Evolutionary conservation across 805 yeast genomes (phyloP), one percentile per base, ranked within the genome.

Genomic region (Candida manassasensis): DNA sequence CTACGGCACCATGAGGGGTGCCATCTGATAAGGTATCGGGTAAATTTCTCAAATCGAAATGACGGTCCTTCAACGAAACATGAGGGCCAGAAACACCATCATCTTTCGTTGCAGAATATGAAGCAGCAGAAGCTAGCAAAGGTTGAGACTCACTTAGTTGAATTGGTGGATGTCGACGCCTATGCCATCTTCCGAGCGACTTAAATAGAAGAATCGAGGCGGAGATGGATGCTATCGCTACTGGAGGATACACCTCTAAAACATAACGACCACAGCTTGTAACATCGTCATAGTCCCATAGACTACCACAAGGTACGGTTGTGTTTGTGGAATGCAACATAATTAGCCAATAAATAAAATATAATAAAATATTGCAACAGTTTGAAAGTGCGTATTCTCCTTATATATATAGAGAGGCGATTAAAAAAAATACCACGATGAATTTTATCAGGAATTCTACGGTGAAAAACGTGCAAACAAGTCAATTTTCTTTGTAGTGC

Each of bases 231-330:
- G 61, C 55, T 3, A 59, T 36, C 3, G 61, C 37, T 7, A 63
- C 36, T 0, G 71, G 62, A 2, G 57, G 43, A 31, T 54, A 48
- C 21, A 53, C 54, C 37, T 69, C 68, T 25, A 76, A 48, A 41
- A 50, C 43, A 14, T 60, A 57, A 31, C 79, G 63, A 4, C 73
- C 73, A 48, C 82, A 77, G 11, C 50, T 49, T 1, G 81, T 72
- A 27, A 81, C 50, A 52, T 81, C 87, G 48, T 81, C 87, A 40
- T 69, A 75, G 42, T 63, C 58, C 86, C 87, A 81, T 42, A 53
- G 37, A 27, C 32, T 18, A 16, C 19, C 13, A 18, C 32, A 29
- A 7, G 22, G 7, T 10, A 7, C 6, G 12, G 27, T 24, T 6
- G 6, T 6, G 12, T 24, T 24, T 11, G 27, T 7, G n/a, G n/a